Conservation (phyloP, 208 protist genomes). For the Wallacemonas rigidus region DNA sequence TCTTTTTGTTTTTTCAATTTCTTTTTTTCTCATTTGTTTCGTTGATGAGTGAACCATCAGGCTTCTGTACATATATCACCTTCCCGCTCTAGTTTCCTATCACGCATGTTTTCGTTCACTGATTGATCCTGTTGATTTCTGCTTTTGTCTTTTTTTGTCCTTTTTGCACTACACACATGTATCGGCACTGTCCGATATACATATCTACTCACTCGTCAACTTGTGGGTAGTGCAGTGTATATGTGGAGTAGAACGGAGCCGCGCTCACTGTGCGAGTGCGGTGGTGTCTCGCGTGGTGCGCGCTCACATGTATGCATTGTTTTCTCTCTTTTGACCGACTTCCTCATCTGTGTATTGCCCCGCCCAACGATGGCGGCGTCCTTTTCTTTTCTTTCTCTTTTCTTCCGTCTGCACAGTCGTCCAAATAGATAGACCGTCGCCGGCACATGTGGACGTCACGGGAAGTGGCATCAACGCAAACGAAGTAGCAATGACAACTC, state of each 20-base stretch:
- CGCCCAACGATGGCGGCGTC: neutral
- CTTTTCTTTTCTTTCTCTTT: slow-evolving; percentile 22
- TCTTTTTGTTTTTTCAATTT: neutral
- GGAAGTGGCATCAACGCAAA: neutral
- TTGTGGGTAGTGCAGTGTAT: neutral
- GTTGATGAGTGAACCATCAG: neutral
- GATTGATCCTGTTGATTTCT: neutral
- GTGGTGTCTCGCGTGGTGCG: neutral
- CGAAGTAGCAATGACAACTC: neutral
- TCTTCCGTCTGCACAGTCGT: neutral
- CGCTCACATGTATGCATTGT: slow-evolving; percentile 7
- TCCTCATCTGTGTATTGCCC: slow-evolving; percentile 2
- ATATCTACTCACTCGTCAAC: neutral
- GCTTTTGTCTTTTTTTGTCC: slow-evolving; percentile 15
- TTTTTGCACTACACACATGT: neutral
- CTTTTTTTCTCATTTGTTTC: neutral
- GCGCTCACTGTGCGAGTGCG: neutral
- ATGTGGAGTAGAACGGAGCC: neutral
- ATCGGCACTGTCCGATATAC: too few relatives aligned
- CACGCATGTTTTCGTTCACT: neutral
- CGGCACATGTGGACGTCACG: neutral
- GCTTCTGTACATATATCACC: slow-evolving; percentile 2
- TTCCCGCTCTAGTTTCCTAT: neutral
- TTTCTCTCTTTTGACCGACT: slow-evolving; percentile 4
- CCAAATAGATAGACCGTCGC: neutral